These are phyloP conservation scores for Rhododendron kiyosumense DNA, from an alignment of 148 eudicot species.

Conservation along the genomic window DNA sequence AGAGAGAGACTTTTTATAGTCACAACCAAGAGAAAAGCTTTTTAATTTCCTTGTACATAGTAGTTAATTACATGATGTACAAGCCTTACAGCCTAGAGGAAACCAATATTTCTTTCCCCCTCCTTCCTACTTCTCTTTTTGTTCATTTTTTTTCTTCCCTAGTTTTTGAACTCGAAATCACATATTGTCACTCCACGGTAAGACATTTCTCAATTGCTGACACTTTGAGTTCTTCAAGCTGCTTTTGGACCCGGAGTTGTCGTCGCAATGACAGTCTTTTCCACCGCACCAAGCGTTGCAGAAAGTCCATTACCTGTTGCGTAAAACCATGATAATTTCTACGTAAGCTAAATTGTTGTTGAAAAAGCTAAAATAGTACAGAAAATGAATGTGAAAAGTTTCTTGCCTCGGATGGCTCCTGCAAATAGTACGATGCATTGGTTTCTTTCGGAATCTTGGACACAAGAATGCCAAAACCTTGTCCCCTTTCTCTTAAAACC, in stretches of 20 bases:
- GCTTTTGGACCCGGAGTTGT: conserved; percentile 29
- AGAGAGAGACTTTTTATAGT: neutral
- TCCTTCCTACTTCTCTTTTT: neutral
- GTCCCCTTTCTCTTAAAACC: conserved; percentile 80
- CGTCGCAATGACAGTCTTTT: conserved; percentile 33
- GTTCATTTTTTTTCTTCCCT: too few relatives aligned
- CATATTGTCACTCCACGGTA: neutral
- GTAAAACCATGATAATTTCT: neutral
- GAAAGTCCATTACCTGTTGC: conserved; percentile 65
- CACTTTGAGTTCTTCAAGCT: conserved; percentile 21
- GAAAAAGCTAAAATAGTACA: neutral
- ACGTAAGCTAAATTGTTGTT: neutral
- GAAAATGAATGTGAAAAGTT: neutral
- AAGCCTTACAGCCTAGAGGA: neutral
- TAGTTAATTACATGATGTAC: conserved; percentile 20
- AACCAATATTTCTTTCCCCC: neutral
- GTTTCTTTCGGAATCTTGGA: conserved; percentile 81
- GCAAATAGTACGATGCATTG: conserved; percentile 72
- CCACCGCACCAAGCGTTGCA: conserved; percentile 69
- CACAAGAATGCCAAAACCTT: conserved; percentile 91
- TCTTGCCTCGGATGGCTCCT: conserved; percentile 75
- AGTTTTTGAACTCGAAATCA: neutral
- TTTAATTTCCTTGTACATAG: conserved; percentile 19
- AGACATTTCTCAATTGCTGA: neutral
- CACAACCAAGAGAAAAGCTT: neutral